Conservation (phyloP, 805 yeast species). For the Ogataea dorogensis region DNA sequence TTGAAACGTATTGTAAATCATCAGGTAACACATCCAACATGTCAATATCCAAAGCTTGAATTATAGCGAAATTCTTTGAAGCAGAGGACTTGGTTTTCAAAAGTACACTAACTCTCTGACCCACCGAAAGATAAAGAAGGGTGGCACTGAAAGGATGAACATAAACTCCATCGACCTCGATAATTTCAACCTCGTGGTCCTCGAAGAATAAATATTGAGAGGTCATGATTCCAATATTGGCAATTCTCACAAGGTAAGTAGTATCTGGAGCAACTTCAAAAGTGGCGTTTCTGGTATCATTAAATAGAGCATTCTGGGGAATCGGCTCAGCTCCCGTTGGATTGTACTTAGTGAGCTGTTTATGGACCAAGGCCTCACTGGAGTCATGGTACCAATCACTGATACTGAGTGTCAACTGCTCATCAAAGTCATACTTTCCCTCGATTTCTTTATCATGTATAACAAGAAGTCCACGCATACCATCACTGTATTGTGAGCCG, state of each 20-base stretch:
- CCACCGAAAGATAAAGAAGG: slow-evolving; percentile 66
- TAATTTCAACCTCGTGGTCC: slow-evolving; percentile 67
- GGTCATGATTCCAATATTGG: slow-evolving; percentile 69
- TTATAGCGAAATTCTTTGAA: slow-evolving; percentile 53
- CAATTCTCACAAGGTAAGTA: slow-evolving; percentile 62
- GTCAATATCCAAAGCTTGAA: slow-evolving; percentile 58
- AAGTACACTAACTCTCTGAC: slow-evolving; percentile 76
- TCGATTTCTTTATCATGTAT: slow-evolving; percentile 52
- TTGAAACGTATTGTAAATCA: slow-evolving; percentile 52
- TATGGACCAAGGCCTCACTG: slow-evolving; percentile 43
- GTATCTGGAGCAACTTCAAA: slow-evolving; percentile 55
- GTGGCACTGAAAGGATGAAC: slow-evolving; percentile 57
- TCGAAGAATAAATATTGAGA: slow-evolving; percentile 69
- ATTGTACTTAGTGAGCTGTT: slow-evolving; percentile 61
- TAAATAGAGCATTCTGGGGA: slow-evolving; percentile 63
- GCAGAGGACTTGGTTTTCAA: slow-evolving; percentile 49
- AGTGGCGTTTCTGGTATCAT: slow-evolving; percentile 59
- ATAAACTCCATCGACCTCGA: slow-evolving; percentile 73
- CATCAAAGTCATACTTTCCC: slow-evolving; percentile 58
- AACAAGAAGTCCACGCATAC: slow-evolving; percentile 66
- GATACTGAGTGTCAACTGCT: slow-evolving; percentile 55
- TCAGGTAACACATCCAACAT: slow-evolving; percentile 72
- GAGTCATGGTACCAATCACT: slow-evolving; percentile 65
- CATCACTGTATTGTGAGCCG: slow-evolving; percentile 77
- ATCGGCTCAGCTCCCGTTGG: slow-evolving; percentile 88